Evolutionary conservation across 805 yeast species (phyloP), one percentile per base, ranked within the genome.

Genomic region (Metschnikowia arizonensis): DNA sequence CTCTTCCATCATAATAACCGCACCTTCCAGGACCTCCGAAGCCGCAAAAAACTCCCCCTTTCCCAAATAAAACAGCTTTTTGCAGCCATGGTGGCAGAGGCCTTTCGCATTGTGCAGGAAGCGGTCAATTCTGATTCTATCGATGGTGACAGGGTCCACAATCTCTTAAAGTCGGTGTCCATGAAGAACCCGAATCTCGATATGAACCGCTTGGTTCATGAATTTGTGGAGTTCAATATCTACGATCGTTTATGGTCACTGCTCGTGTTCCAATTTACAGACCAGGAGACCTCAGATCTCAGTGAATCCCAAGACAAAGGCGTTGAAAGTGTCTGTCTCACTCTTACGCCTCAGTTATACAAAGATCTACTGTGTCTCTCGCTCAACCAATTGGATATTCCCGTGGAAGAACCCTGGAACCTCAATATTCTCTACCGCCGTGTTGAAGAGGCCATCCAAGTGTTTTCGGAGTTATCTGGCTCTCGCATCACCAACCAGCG

Each of bases 221-320:
- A 79, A 44, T 87, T 87, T 54, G 82, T 87, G 12, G 97, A 90
- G 55, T 55, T 73, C 48, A 81, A 81, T 46, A 61, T 88, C 26
- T 84, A 81, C 55, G 85, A 79, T 50, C 78, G 76, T 49, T 58
- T 88, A 5, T 86, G 96, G 93, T 52, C 65, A 23, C 74, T 66
- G 46, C 48, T 71, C 9, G 51, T 64, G 1, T 62, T 53, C 46
- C 76, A 69, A 50, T 68, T 63, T 52, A 26, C 37, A 17, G 53
- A 63, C 52, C 50, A 36, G 17, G 11, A 6, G 15, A n/a, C 40
- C 19, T 1, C 23, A 8, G 24, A 25, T 11, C 5, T 8, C 17
- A 12, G 24, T 4, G 24, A 21, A 21, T 21, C 24, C 33, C 5
- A 30, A 19, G 23, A 18, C 14, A 11, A n/a, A n/a, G n/a, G n/a